A percentile compares a stretch with the other conserved stretches of the same genome.
Conservation (phyloP, 2,329 filamentous ascomycete species). For the Periglandula ipomoeae region DNA sequence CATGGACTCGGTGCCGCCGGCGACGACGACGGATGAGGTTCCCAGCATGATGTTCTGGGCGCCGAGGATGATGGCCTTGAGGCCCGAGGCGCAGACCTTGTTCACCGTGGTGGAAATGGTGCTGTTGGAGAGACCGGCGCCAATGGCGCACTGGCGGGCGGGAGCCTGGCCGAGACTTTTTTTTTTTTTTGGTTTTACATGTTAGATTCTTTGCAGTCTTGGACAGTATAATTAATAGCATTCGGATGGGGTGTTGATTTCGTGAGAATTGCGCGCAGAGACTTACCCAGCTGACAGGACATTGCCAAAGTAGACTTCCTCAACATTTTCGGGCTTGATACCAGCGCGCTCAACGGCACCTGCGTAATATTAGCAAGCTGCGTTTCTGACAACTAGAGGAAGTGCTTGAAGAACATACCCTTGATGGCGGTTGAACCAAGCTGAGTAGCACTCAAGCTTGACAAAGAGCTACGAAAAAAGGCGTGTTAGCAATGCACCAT, state of each 20-base stretch:
- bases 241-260: no score
- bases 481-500: not conserved
- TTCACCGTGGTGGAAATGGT: constrained; percentile 90
- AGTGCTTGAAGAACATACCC: constrained; percentile 40
- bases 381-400: not conserved
- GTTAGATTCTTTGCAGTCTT: no score
- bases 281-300: constrained; percentile 88
- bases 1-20: constrained; percentile 96
- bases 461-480: constrained; percentile 59
- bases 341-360: constrained; percentile 78
- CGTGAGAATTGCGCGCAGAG: constrained; percentile 4
- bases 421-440: constrained; percentile 90
- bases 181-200: not conserved
- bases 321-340: constrained; percentile 79
- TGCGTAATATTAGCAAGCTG: constrained; percentile 18
- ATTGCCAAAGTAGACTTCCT: constrained; percentile 98
- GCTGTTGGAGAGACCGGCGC: constrained; percentile 71
- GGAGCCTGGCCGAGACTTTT: constrained; percentile 87
- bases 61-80: constrained; percentile 91
- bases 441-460: constrained; percentile 76
- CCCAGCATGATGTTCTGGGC: constrained; percentile 97
- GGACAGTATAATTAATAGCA: no score
- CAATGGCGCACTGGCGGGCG: constrained; percentile 85
- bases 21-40: constrained; percentile 85
- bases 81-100: constrained; percentile 94